phyloP scores from a whole-genome alignment of 129 eudicot genomes.

The Erigeron canadensis region DNA sequence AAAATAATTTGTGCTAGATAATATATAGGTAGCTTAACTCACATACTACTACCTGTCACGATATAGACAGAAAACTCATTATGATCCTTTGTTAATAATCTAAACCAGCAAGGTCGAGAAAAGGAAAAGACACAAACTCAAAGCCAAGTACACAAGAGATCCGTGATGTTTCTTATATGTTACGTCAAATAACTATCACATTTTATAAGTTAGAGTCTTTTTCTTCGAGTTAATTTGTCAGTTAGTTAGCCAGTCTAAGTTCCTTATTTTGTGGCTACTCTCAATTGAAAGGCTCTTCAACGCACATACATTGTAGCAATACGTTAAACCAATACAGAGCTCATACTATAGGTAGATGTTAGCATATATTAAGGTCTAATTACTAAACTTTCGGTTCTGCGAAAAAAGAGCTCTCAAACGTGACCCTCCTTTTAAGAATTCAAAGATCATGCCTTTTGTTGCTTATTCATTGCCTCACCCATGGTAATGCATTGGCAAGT shows the following conservation, averaged over 20 bases:
- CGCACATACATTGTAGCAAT: too few relatives aligned
- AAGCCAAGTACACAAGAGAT: neutral
- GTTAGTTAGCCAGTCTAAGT: too few relatives aligned
- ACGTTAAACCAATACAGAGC: too few relatives aligned
- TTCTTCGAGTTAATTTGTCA: too few relatives aligned
- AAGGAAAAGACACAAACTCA: conserved; percentile 16
- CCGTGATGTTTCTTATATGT: neutral
- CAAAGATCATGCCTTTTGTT: conserved; percentile 14
- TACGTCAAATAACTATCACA: neutral
- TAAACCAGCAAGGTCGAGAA: neutral
- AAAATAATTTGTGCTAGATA: conserved; percentile 17
- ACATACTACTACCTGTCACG: conserved; percentile 28
- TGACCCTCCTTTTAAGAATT: neutral
- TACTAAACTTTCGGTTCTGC: too few relatives aligned
- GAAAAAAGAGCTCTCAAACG: neutral
- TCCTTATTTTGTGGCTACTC: too few relatives aligned
- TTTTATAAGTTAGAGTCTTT: too few relatives aligned
- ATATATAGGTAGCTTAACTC: conserved; percentile 9
- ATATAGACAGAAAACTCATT: conserved; percentile 12
- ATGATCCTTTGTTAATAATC: neutral
- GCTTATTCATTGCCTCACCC: neutral
- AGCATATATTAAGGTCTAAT: too few relatives aligned
- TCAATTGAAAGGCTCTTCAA: too few relatives aligned
- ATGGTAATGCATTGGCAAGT: neutral
- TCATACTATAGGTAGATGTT: too few relatives aligned